Conservation (phyloP, 345 rosid species). For the Euclidium syriacum region DNA sequence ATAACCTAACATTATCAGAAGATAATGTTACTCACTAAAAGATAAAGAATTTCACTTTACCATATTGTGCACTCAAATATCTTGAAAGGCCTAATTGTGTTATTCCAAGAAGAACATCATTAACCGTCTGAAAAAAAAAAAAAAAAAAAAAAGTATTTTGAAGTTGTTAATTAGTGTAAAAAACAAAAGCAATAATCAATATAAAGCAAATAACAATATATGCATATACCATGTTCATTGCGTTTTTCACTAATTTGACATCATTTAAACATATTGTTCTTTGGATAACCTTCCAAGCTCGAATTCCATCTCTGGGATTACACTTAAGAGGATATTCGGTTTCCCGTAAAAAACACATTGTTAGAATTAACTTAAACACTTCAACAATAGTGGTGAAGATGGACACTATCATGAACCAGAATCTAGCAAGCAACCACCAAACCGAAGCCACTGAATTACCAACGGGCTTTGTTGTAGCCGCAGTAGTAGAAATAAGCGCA, state of each 20-base stretch:
- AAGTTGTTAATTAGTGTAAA: background rate
- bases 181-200: background rate
- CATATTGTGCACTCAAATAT: conserved; percentile 38
- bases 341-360: conserved; percentile 32
- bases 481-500: conserved; percentile 47
- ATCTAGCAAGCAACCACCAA: conserved; percentile 27
- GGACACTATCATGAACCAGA: conserved; percentile 31
- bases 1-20: no score
- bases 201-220: background rate
- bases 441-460: background rate
- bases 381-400: conserved; percentile 46
- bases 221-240: background rate
- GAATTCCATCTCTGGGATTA: background rate
- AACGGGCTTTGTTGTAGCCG: conserved; percentile 9
- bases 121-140: conserved; percentile 42
- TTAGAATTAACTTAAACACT: conserved; percentile 25
- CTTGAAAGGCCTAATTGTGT: conserved; percentile 50
- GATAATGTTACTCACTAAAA: no score
- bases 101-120: conserved; percentile 48
- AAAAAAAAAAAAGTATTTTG: no score
- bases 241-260: no score
- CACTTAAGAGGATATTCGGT: conserved; percentile 40
- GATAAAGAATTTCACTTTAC: conserved; percentile 26
- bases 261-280: conserved; percentile 37
- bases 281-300: conserved; percentile 31